Evolutionary conservation across 1,139 yeast genomes (phyloP).

Genomic region (Candida pseudoviswanathii): DNA sequence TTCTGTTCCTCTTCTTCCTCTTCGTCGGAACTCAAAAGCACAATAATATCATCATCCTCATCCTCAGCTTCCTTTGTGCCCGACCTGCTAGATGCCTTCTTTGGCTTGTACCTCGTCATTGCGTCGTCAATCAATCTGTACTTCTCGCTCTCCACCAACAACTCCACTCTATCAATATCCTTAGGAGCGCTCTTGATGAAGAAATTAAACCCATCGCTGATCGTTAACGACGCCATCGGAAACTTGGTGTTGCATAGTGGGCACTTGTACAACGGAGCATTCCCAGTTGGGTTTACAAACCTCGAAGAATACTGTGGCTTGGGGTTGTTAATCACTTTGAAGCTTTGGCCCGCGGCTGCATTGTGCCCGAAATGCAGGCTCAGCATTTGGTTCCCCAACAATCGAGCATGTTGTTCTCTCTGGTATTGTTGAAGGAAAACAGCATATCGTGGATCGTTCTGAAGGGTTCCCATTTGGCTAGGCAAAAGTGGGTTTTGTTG

Average conservation of each 20-base stretch:
- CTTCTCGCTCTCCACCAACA: slow-evolving; percentile 33
- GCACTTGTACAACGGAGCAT: slow-evolving; percentile 31
- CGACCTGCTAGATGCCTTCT: not conserved
- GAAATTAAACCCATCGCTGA: slow-evolving; percentile 45
- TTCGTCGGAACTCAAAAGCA: slow-evolving; percentile 27
- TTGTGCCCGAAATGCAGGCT: not conserved
- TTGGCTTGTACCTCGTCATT: not conserved
- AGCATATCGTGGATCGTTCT: not conserved
- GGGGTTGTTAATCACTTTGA: slow-evolving; percentile 11
- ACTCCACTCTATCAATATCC: slow-evolving; percentile 38
- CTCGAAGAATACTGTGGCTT: slow-evolving; percentile 11
- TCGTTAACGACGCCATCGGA: slow-evolving; percentile 36
- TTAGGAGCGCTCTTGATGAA: slow-evolving; percentile 44
- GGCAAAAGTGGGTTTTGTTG: not conserved
- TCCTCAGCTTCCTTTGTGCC: slow-evolving; percentile 7
- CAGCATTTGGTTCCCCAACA: not conserved
- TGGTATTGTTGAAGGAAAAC: not conserved
- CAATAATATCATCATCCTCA: slow-evolving; percentile 26
- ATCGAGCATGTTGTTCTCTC: not conserved
- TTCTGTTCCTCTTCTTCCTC: slow-evolving; percentile 24
- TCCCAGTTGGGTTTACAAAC: slow-evolving; percentile 15
- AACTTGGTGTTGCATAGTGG: slow-evolving; percentile 44
- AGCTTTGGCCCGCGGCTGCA: not conserved
- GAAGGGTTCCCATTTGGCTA: not conserved
- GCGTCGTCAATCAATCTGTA: slow-evolving; percentile 38